phyloP scores from a whole-genome alignment of 225 moss, liverwort and hornwort species.

The Straminergon stramineum region DNA sequence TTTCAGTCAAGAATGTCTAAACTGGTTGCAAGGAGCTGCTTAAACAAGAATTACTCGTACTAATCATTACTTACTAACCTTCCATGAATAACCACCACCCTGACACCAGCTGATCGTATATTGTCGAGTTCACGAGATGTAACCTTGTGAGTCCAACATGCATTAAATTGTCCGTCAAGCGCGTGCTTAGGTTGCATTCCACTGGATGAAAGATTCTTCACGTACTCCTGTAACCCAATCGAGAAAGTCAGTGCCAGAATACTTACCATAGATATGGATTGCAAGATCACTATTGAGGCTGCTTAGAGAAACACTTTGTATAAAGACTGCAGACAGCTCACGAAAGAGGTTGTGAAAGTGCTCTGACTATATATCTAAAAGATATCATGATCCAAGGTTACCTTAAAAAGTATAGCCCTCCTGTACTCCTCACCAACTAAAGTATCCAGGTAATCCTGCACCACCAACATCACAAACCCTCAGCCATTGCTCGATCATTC shows the following conservation, averaged over 20 bases:
- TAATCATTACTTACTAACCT: slow-evolving; percentile 24
- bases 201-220: slow-evolving; percentile 44
- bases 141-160: slow-evolving; percentile 77
- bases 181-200: slow-evolving; percentile 91
- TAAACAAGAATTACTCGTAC: not conserved
- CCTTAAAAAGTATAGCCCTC: slow-evolving; percentile 63
- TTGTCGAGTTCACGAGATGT: slow-evolving; percentile 37
- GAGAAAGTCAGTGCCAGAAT: not conserved
- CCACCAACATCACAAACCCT: not conserved
- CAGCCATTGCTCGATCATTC: not conserved
- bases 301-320: not conserved
- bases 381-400: slow-evolving; percentile 3
- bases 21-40: not conserved
- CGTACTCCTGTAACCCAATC: slow-evolving; percentile 52
- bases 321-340: not conserved
- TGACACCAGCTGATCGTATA: slow-evolving; percentile 52
- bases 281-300: not conserved
- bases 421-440: slow-evolving; percentile 64
- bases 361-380: not conserved
- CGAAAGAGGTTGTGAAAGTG: not conserved
- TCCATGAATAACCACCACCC: slow-evolving; percentile 79
- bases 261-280: not conserved
- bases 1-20: not conserved
- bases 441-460: slow-evolving; percentile 87
- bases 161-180: slow-evolving; percentile 78